Evolutionary conservation across 331 rosid genomes (phyloP), one percentile per base, ranked within the genome.

Genomic region (Acacia pycnantha): DNA sequence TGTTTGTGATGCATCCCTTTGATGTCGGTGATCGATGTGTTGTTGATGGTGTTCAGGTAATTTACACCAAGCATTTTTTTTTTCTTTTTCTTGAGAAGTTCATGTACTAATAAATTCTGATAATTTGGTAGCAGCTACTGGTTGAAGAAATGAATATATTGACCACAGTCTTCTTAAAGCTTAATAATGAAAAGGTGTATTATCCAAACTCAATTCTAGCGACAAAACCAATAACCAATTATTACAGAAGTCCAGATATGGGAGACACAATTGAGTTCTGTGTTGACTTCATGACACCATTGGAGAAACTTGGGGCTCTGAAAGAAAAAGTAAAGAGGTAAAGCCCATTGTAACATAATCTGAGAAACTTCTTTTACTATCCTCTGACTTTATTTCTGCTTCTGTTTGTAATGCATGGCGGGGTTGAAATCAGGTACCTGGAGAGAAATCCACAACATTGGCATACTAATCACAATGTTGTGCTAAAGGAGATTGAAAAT

Each of bases 111-210:
- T 21, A 43, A 54, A 62, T 67, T 58, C 33, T 64, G 24, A 41
- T 79, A 22, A 53, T 77, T 40, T 81, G 73, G 46, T 43, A 37
- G 82, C 93, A 95, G 99, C 61, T 95, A 86, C 51, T 90, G 87
- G 99, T 95, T 61, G 99, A 95, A 78, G 99, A 95, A 87, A 95
- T 95, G 99, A 95, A 95, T 79, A 91, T 95, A 85, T 79, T 93
- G 84, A 93, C 86, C 1, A 95, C 98, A 3, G 94, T 95, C 64
- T 93, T 95, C 94, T 85, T 93, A 87, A 95, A 93, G 85, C 92
- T 90, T 80, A 82, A 86, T 77, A 90, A 90, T 53, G 99, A 95
- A 80, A 93, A 93, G 87, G 88, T 95, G 18, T 95, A 86, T 82
- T 95, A 80, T 89, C 98, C 99, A 51, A 95, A 93, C 84, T 88